Base-by-base conservation (phyloP, 164 flowering plant genomes). In the Nymphaea thermarum region DNA sequence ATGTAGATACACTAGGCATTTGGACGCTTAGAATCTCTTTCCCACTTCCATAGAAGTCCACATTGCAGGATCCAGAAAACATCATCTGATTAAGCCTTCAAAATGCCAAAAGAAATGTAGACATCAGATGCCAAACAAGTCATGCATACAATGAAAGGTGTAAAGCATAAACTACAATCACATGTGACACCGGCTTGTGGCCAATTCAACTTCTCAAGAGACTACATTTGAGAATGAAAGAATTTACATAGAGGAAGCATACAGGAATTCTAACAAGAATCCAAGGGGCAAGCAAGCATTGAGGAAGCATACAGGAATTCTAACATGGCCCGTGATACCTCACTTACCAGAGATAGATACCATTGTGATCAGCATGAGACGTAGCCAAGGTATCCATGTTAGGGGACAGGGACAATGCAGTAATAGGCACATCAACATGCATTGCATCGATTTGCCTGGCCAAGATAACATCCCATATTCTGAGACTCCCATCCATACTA, bases 371-470 rank as follows among this genome's bases (percentile, higher is more conserved):
- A 72, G 87, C 96, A 81, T 95, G 99, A 65, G 98, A 73, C 45
- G 99, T 95, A 60, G 99, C 97, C 63, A 95, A 76, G 62, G 90
- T 75, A 76, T 92, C 98, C 99, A 95, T 90, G 72, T 89, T 86
- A 8, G 99, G 97, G 41, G 99, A 95, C 45, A 95, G 73, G 66
- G 99, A 84, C 67, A 95, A 76, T 57, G 96, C 91, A 55, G 99
- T 89, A 51, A 92, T 77, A 66, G 95, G 66, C 64, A 87, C 86
- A 77, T 87, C 96, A 69, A 90, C 94, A 44, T 78, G 87, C 57
- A 95, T 60, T 42, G 93, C 98, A 83, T 92, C 98, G 60, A 95
- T 86, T 78, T 92, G 98, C 70, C 91, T 82, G 63, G 89, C 97
- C 74, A 92, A 75, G 41, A 92, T 86, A 43, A 95, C 87, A 84